These are phyloP conservation scores for Canariomyces notabilis DNA, from an alignment of 2,329 filamentous ascomycete species.

Conservation along the genomic window DNA sequence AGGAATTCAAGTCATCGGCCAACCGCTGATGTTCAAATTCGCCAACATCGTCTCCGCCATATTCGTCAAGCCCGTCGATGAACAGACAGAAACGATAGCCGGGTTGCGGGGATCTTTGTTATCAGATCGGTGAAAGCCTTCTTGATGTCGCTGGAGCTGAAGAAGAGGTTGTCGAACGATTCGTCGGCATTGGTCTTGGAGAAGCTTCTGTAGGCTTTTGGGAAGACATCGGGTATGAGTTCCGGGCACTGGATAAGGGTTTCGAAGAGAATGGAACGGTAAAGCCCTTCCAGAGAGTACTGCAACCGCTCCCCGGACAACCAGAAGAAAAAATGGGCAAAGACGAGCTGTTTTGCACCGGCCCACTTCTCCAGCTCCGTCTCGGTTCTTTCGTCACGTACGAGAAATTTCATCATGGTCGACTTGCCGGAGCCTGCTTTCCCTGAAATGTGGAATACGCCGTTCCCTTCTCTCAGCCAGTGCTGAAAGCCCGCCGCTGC, in stretches of 20 bases:
- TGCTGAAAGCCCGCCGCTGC: too few relatives aligned
- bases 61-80: slow-evolving; percentile 23
- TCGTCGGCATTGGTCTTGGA: background rate
- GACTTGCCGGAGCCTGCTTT: slow-evolving; percentile 29
- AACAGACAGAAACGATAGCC: slow-evolving; percentile 16
- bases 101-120: background rate
- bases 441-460: slow-evolving; percentile 14
- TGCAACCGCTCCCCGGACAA: slow-evolving; percentile 20
- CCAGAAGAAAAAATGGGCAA: slow-evolving; percentile 25
- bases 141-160: background rate
- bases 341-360: slow-evolving; percentile 2
- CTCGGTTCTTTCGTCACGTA: slow-evolving; percentile 7
- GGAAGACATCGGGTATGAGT: slow-evolving; percentile 15
- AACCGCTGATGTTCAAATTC: too few relatives aligned
- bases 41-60: slow-evolving; percentile 5
- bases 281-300: slow-evolving; percentile 20
- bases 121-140: background rate
- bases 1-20: too few relatives aligned
- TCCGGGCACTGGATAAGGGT: slow-evolving; percentile 16
- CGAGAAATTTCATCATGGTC: slow-evolving; percentile 27
- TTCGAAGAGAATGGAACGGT: slow-evolving; percentile 20
- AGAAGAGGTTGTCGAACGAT: too few relatives aligned
- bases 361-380: slow-evolving; percentile 17
- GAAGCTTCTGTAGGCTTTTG: slow-evolving; percentile 17
- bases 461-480: too few relatives aligned